A percentile compares a stretch with the other conserved stretches of the same genome.
Evolutionary conservation across 352 stramenopile species (phyloP).

Genomic region (Lagenidium giganteum): DNA sequence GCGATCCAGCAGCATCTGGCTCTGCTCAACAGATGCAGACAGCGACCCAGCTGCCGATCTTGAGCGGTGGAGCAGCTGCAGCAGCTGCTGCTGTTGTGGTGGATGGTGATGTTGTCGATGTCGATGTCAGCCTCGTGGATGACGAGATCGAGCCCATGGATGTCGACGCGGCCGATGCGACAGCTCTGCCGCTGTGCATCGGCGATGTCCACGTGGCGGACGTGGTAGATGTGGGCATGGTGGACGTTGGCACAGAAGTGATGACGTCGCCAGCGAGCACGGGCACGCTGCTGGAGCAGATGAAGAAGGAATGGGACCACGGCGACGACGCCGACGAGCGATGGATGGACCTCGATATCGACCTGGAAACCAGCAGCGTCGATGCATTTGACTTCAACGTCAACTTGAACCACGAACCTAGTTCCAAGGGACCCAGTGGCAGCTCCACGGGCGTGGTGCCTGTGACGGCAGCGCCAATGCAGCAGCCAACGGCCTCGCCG

Average conservation of each 20-base stretch:
- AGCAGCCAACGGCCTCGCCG: constrained; percentile 12
- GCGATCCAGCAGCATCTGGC: too few species aligned
- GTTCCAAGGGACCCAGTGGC: too few species aligned
- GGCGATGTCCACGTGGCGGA: background rate
- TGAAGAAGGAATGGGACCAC: constrained; percentile 3
- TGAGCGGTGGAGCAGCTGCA: too few species aligned
- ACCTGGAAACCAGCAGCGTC: constrained; percentile 14
- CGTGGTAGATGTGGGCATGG: constrained; percentile 8
- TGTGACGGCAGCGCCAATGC: too few species aligned
- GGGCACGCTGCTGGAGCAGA: too few species aligned
- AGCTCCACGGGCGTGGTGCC: too few species aligned
- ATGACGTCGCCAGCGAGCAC: constrained; percentile 11
- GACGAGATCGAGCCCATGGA: constrained; percentile 9
- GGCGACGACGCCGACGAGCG: constrained; percentile 15
- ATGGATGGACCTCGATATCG: constrained; percentile 22
- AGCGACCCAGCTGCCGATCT: too few species aligned
- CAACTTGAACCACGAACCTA: background rate
- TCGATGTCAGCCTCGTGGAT: too few species aligned
- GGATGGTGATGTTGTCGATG: too few species aligned
- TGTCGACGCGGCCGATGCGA: constrained; percentile 5
- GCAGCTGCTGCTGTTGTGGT: too few species aligned
- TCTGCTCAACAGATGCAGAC: too few species aligned
- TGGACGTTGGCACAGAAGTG: background rate
- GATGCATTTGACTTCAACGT: background rate
- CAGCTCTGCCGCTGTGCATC: background rate